Evolutionary conservation across 148 eudicot species (phyloP), one percentile per base, ranked within the genome.

Genomic region (Gaultheria prostrata): DNA sequence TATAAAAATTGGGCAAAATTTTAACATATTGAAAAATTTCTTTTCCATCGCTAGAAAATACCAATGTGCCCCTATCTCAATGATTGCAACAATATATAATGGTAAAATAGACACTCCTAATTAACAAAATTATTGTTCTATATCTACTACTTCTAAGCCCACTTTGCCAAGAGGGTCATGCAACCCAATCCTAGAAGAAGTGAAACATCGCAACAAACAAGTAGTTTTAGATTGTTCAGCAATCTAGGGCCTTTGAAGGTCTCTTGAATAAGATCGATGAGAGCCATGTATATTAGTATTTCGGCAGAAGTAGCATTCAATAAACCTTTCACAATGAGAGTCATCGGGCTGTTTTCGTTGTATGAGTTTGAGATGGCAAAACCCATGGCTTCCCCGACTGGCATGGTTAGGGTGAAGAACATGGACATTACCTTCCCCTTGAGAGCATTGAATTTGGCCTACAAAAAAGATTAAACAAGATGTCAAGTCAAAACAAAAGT

Each of bases 91-190:
- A 67, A 35, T 35, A 35, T 15, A 2, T 59, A 2, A 59, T n/a
- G 28, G 67, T 67, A 67, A 26, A 3, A 67, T 24, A 67, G 39
- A 15, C 21, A 70, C 17, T 70, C 74, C 43, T 20, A 10, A 13
- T 18, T 20, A 10, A 13, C 30, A 49, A 82, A 76, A 73, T 32
- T 28, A 6, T 32, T 32, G 57, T 32, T 7, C 24, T 7, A 0
- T 26, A 18, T 17, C 67, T 33, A 18, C 48, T 45, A 0, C n/a
- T 21, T 82, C 51, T 56, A 83, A 35, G 90, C 89, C 90, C 90
- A 89, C 21, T 81, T 85, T n/a, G 90, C 93, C 61, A 89, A 63
- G 24, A 87, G 67, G 13, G 91, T 82, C 91, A 91, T 89, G 28
- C 79, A 86, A 50, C 83, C 93, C 43, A 61, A 75, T 17, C 86